phyloP scores from a whole-genome alignment of 257 asterid species.

The Anisodus tanguticus region DNA sequence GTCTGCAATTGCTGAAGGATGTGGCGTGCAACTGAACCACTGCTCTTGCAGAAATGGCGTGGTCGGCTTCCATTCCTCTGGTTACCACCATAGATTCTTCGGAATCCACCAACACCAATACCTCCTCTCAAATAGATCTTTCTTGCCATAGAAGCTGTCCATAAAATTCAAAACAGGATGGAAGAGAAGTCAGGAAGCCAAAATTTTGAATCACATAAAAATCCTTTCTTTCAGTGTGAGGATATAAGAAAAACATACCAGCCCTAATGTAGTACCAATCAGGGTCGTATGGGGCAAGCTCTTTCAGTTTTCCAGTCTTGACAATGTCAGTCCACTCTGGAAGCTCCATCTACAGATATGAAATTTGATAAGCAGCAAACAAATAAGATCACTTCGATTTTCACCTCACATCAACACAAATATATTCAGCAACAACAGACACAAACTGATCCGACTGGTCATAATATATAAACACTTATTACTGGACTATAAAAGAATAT shows the following conservation, averaged over 20 bases:
- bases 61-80: constrained; percentile 95
- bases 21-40: constrained; percentile 90
- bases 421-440: background rate
- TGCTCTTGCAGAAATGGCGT: constrained; percentile 87
- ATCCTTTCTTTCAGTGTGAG: background rate
- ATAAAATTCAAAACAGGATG: background rate
- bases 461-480: background rate
- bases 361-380: background rate
- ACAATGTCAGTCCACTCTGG: constrained; percentile 95
- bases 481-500: background rate
- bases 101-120: constrained; percentile 83
- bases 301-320: constrained; percentile 82
- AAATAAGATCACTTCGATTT: background rate
- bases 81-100: constrained; percentile 94
- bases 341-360: constrained; percentile 62
- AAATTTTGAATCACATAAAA: background rate
- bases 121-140: constrained; percentile 90
- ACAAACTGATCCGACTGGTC: background rate
- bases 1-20: constrained; percentile 82
- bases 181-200: background rate
- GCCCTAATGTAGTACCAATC: constrained; percentile 97
- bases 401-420: background rate
- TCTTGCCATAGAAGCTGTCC: constrained; percentile 91
- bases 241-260: constrained; percentile 45
- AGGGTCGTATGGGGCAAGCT: constrained; percentile 92